Conservation (phyloP, 768 basidiomycete species). For the Kwoniella pini region DNA sequence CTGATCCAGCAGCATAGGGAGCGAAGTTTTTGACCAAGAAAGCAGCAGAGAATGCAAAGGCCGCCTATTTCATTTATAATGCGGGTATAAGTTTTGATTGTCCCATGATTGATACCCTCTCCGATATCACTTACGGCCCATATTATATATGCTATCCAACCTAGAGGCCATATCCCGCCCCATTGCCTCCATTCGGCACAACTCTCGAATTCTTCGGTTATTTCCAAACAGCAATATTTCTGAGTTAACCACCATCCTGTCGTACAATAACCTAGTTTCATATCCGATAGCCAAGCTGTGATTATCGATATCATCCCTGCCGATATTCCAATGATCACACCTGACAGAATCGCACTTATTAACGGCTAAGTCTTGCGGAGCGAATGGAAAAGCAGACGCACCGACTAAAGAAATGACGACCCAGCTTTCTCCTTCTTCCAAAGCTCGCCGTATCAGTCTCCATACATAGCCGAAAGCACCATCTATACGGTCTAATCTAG, state of each 20-base stretch:
- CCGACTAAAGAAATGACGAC: constrained; percentile 87
- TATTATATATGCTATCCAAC: constrained; percentile 79
- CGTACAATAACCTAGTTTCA: constrained; percentile 94
- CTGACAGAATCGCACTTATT: constrained; percentile 57
- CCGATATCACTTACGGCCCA: constrained; percentile 80
- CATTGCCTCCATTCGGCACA: constrained; percentile 84
- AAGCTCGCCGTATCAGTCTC: constrained; percentile 64
- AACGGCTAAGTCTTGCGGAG: neutral
- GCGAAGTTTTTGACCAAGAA: constrained; percentile 86
- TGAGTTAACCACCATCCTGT: constrained; percentile 99
- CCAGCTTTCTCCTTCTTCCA: constrained; percentile 83
- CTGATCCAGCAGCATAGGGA: constrained; percentile 94
- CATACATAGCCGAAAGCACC: constrained; percentile 57
- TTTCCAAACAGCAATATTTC: constrained; percentile 98
- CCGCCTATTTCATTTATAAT: constrained; percentile 58
- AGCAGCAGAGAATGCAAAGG: constrained; percentile 82
- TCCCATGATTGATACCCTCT: too few species aligned
- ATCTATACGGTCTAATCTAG: constrained; percentile 38
- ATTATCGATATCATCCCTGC: constrained; percentile 94
- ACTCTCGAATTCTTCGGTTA: constrained; percentile 69
- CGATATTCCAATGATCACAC: constrained; percentile 85
- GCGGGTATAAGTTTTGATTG: neutral
- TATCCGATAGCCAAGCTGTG: constrained; percentile 95
- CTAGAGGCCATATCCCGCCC: constrained; percentile 72
- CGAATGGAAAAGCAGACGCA: constrained; percentile 57